Evolutionary conservation across 225 moss, liverwort and hornwort genomes (phyloP), one percentile per base, ranked within the genome.

Genomic region (Neckera pumila): DNA sequence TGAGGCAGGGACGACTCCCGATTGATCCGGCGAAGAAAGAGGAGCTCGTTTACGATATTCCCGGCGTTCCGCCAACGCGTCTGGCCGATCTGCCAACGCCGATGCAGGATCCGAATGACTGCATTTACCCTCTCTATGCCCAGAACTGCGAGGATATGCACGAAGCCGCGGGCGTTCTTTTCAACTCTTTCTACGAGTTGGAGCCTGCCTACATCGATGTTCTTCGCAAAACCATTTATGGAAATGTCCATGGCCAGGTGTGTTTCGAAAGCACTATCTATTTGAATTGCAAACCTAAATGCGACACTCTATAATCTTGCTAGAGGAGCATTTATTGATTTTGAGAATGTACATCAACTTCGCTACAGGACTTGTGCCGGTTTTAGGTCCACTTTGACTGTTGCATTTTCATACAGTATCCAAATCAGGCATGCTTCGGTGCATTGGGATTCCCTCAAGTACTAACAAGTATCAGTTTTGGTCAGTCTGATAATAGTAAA

Each of bases 51-150:
- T 42, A 81, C 28, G 94, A 94, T 36, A 92, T 94, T 76, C 94
- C 94, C 38, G 94, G 92, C 40, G 92, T 92, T 66, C 92, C 91
- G n/a, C 92, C 94, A 8, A 94, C 90, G 7, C 91, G 94, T n/a
- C 40, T 91, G 59, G 90, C 87, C 15, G 94, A 94, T 86, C 76
- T 94, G 84, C 94, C 91, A 47, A 84, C 94, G 56, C 91, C 94
- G 20, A 78, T 92, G 81, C 92, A 90, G 72, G 60, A 91, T 73
- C 73, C 87, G 27, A 87, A 86, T 51, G 40, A 28, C 7, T 75
- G 17, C 72, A 0, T 38, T 1, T 94, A 90, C 42, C 4, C 82
- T 34, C 88, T 94, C 61, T 92, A 76, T 22, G 59, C 47, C 21
- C 83, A 87, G 42, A 94, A 94, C 45, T 62, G 58, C 54, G 89